Conservation (phyloP, 2,329 filamentous ascomycete genomes). For the Colletotrichum graminicola region DNA sequence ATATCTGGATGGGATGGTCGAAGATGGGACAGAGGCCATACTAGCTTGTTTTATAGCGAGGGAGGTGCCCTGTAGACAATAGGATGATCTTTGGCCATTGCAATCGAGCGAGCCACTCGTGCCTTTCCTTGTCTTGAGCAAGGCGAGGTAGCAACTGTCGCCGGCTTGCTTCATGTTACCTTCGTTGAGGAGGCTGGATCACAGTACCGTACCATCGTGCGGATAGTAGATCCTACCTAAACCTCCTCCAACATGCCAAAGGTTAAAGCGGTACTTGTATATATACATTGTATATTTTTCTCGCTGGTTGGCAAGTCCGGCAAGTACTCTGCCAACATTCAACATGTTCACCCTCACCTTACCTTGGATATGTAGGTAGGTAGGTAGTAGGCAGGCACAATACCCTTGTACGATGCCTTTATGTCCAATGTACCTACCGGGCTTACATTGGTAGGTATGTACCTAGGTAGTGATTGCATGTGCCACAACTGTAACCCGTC, state of each 20-base stretch:
- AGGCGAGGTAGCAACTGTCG: not conserved
- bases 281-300: no score
- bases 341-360: no score
- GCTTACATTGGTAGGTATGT: no score
- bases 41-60: constrained; percentile 11
- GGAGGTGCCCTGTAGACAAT: constrained; percentile 7
- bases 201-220: no score
- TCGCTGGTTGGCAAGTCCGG: no score
- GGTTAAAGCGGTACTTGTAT: no score
- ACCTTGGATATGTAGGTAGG: no score
- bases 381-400: no score
- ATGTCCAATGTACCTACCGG: not conserved
- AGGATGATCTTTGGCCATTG: not conserved
- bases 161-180: not conserved
- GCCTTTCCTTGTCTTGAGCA: not conserved
- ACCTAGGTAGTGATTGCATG: not conserved
- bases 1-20: constrained; percentile 28
- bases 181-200: not conserved
- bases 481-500: not conserved
- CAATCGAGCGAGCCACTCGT: not conserved
- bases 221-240: no score
- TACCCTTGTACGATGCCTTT: no score
- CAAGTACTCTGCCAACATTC: no score
- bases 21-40: constrained; percentile 39
- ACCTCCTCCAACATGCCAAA: no score